Conservation (phyloP, 2,329 filamentous ascomycete species). For the Sarocladiaceae sp. region DNA sequence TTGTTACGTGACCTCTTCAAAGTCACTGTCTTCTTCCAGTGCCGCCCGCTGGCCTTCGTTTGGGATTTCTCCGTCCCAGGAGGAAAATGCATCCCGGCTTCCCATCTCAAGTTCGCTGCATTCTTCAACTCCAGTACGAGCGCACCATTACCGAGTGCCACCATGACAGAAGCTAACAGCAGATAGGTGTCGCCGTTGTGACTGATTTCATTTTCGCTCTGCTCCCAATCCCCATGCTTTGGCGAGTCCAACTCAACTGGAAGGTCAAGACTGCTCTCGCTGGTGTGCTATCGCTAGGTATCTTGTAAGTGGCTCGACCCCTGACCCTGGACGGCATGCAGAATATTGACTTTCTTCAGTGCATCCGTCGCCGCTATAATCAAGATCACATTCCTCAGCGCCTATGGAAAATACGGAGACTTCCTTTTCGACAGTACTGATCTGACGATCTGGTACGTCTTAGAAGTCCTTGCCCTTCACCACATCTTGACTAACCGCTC, state of each 20-base stretch:
- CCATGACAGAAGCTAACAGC: background rate
- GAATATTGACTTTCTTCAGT: background rate
- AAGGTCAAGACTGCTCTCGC: slow-evolving; percentile 36
- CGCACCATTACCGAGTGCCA: background rate
- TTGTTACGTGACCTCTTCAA: no score
- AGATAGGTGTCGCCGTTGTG: background rate
- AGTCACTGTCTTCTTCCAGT: slow-evolving; percentile 42
- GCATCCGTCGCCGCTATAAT: slow-evolving; percentile 37
- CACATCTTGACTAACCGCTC: background rate
- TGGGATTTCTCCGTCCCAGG: slow-evolving; percentile 29
- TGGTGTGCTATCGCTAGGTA: slow-evolving; percentile 35
- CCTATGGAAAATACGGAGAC: slow-evolving; percentile 34
- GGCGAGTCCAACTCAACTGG: slow-evolving; percentile 34
- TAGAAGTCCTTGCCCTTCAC: no score
- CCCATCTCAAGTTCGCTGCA: slow-evolving; percentile 9
- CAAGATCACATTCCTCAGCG: slow-evolving; percentile 33
- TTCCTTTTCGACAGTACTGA: slow-evolving; percentile 22
- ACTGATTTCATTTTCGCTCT: slow-evolving; percentile 3
- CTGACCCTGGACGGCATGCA: background rate
- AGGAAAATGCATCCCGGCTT: slow-evolving; percentile 35
- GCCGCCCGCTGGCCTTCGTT: slow-evolving; percentile 38
- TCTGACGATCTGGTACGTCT: slow-evolving; percentile 35
- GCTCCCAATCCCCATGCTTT: slow-evolving; percentile 32
- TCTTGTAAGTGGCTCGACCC: slow-evolving; percentile 33
- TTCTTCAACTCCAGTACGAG: slow-evolving; percentile 8